Evolutionary conservation across 164 flowering plant species (phyloP), one percentile per base, ranked within the genome.

Genomic region (grape (Vitis vinifera)): DNA sequence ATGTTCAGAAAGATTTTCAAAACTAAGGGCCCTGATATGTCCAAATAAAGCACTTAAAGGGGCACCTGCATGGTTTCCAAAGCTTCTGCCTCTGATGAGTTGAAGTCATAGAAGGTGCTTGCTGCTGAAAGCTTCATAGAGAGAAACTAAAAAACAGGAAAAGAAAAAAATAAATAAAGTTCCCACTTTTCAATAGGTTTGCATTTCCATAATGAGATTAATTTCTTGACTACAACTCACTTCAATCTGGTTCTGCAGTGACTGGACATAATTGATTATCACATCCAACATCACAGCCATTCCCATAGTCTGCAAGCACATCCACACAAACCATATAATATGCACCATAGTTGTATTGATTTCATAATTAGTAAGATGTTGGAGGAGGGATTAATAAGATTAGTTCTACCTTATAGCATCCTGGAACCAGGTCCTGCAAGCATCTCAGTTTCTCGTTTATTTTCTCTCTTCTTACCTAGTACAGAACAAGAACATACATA

Each of bases 161-260:
- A 16, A 9, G 23, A 48, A 61, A 15, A 37, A 68, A 37, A 37
- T 37, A 37, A 37, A 37, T 37, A 3, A 37, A 37, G 7, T 37
- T 37, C 44, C 44, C 44, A 37, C 44, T 37, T 37, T 37, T 47
- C 7, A 12, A 57, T 3, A 13, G 53, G 44, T 37, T 37, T 37
- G 44, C 44, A 37, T 37, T 2, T 37, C 44, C 44, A 23, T 37
- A 3, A 37, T 37, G 44, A 37, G 44, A 37, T 37, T 37, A 37
- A 37, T 48, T 37, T 51, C 59, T 51, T 49, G 16, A 13, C 47
- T 37, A 37, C 44, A 16, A 23, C 63, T 75, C 53, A 77, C 82
- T 81, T 82, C 82, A 60, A 82, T 78, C 37, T 82, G 85, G 51
- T 74, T 71, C 69, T 82, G 82, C 69, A 82, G 66, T 10, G 82